Evolutionary conservation across 768 basidiomycete genomes (phyloP), one percentile per base, ranked within the genome.

Genomic region (Mycena galericulata): DNA sequence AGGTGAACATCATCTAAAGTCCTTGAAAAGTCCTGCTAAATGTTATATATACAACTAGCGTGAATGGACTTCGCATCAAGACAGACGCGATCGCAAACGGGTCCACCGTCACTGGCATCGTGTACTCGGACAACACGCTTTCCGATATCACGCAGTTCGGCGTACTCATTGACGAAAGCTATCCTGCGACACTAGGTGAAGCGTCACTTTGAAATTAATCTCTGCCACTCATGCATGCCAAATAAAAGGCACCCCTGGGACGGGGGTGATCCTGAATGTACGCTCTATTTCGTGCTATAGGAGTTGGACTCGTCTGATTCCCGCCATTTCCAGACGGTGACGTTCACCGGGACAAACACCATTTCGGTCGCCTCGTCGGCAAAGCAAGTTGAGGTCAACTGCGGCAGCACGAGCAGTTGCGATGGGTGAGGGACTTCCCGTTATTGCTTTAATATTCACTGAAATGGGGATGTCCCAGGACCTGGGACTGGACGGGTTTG

Each of bases 21-120:
- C 55, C 53, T 5, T n/a, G 4, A 41, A 20, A 14, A 14, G 46
- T 53, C 34, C 15, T 22, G 36, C 22, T n/a, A 14, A 36, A 27
- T 29, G 30, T 49, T 22, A 27, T 43, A 60, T 24, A 50, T 7
- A 14, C 32, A 18, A 34, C 30, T 41, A 67, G 73, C 43, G 55
- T 62, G 30, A 73, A 74, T 57, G 69, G 73, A 15, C 56, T 74
- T 18, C 72, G 73, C 29, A 72, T 72, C 54, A 73, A 74, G 46
- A 73, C 73, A 3, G 67, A 71, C 29, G 69, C 72, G 17, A 63
- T 65, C 6, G 72, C 68, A 2, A 54, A 55, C 3, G 68, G 61
- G 2, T 73, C 73, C 20, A 60, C 51, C 30, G 73, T 74, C 65
- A 71, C 45, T 51, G 30, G 38, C 30, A 65, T 74, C 34, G 58